Evolutionary conservation across 2,329 filamentous ascomycete genomes (phyloP).

Genomic region (Clarireedia hainanense): DNA sequence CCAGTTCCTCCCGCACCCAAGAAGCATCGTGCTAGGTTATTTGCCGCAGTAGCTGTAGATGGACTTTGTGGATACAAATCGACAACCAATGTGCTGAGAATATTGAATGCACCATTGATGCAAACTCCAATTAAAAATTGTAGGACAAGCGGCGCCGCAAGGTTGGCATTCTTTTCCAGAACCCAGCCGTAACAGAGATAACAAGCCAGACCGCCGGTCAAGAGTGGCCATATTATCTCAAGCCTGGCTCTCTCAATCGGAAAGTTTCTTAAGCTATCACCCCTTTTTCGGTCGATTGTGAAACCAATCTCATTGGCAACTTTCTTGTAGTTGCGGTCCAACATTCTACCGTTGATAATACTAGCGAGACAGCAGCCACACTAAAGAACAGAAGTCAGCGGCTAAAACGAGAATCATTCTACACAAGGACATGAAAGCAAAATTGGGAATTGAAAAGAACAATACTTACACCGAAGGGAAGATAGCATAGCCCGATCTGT

Average conservation of each 20-base stretch:
- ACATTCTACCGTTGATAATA: constrained; percentile 47
- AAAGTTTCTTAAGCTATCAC: constrained; percentile 29
- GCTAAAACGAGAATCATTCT: too few relatives aligned
- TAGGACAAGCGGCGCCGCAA: constrained; percentile 48
- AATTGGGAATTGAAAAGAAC: too few relatives aligned
- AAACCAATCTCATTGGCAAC: constrained; percentile 55
- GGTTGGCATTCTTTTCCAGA: constrained; percentile 40
- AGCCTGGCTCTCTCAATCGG: constrained; percentile 37
- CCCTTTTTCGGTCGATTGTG: constrained; percentile 49
- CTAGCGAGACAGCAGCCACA: constrained; percentile 40
- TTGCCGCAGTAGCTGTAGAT: constrained; percentile 55
- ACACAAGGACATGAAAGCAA: too few relatives aligned
- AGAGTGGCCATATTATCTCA: constrained; percentile 45
- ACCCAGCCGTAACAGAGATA: constrained; percentile 52
- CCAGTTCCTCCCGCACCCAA: constrained; percentile 52
- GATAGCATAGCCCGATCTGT: constrained; percentile 28
- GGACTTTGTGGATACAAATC: constrained; percentile 54
- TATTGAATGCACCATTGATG: constrained; percentile 54
- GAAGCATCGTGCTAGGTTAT: constrained; percentile 56
- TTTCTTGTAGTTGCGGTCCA: constrained; percentile 63
- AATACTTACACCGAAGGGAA: constrained; percentile 35
- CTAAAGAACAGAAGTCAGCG: too few relatives aligned
- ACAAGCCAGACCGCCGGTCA: constrained; percentile 45
- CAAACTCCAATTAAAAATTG: constrained; percentile 49
- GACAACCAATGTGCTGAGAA: constrained; percentile 55